Base-by-base conservation (phyloP, 108 stramenopile genomes). In the Skeletonema menzelii region DNA sequence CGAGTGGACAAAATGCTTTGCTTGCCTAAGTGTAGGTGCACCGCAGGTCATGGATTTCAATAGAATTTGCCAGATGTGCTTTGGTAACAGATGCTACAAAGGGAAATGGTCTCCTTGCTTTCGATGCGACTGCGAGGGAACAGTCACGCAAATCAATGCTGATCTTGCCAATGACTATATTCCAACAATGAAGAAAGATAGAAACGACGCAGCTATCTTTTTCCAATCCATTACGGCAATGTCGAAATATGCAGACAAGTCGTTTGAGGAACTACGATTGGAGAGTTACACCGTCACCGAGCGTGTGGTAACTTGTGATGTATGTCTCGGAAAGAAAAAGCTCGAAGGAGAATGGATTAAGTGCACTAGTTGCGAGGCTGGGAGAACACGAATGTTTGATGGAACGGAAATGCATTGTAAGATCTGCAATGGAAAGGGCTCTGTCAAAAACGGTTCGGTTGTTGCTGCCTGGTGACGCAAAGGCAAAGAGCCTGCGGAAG, bases 261-360 rank as follows among this genome's bases (percentile, higher is more conserved):
- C 82, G 10, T 92, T 93, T 79, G 96, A 98, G 81, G 96, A 98
- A 79, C 75, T 98, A 22, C 78, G 96, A 5, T 77, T 92, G 35
- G 95, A 98, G 72, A 96, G 97, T 83, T 94, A 93, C 75, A 44
- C 58, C 35, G 11, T 11, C 35, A 19, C 12, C 17, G 46, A 19
- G 17, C 46, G 12, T 5, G 1, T 19, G 5, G 46, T 47, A n/a
- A 47, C 46, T 4, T 47, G 46, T 47, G 46, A 47, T 19, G 46
- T 47, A 19, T 47, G 46, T 7, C 3, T 19, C 17, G 46, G 46
- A 19, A 1, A 17, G n/a, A 47, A 47, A 19, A 47, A 47, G 19
- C 17, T 47, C 17, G 17, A 47, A 47, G 46, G 46, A 5, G 19
- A 20, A 2, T 47, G 46, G 46, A 6, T 47, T 6, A 19, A 47